Conservation (phyloP, 2,329 filamentous ascomycete genomes). For the Pseudogymnoascus sp. region DNA sequence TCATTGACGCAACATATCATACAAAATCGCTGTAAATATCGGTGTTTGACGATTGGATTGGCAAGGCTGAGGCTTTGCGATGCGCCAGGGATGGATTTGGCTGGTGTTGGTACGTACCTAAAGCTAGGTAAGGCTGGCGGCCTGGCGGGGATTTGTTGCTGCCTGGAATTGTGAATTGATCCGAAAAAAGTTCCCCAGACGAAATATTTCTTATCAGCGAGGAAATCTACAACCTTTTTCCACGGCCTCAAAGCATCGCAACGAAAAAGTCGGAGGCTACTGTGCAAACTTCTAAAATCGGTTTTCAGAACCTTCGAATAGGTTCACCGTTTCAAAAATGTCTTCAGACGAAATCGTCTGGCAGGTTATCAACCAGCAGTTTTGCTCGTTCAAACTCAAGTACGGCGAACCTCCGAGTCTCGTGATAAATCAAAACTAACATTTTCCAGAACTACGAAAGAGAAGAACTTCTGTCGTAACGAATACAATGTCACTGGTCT, state of each 20-base stretch:
- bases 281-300: not conserved
- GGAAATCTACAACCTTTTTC: constrained; percentile 10
- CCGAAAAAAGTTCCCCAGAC: constrained; percentile 12
- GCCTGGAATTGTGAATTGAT: constrained; percentile 1
- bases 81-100: not conserved
- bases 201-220: constrained; percentile 12
- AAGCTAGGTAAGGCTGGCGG: constrained; percentile 1
- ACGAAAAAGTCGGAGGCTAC: not conserved
- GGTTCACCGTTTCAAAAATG: constrained; percentile 44
- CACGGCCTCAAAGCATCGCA: not conserved
- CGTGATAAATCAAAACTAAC: constrained; percentile 27
- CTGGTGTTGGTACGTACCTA: not conserved
- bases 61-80: not conserved
- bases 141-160: constrained; percentile 2
- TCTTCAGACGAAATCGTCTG: constrained; percentile 95
- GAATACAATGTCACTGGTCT: constrained; percentile 82
- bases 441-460: constrained; percentile 63
- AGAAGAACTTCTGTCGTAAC: constrained; percentile 91
- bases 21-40: not conserved
- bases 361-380: constrained; percentile 93
- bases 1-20: constrained; percentile 8
- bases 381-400: constrained; percentile 94
- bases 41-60: not conserved
- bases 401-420: constrained; percentile 36
- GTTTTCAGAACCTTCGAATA: not conserved